Percentiles rank a stretch among this genome's conserved stretches.
Evolutionary conservation across 805 yeast species (phyloP).

Genomic region (Wickerhamiella slavikovae): DNA sequence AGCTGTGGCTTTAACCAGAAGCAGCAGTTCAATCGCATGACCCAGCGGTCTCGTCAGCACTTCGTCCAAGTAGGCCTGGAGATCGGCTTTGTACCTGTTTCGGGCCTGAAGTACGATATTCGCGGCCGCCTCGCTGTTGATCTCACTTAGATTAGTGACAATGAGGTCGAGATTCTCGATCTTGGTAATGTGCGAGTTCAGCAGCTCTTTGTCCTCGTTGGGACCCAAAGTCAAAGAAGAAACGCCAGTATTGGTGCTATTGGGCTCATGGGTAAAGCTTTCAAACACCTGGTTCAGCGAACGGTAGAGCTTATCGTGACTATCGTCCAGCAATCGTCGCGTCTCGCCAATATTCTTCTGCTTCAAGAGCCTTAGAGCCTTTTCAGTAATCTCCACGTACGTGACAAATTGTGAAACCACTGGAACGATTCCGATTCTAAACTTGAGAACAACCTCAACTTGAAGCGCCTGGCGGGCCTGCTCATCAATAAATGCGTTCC

Average conservation of each 20-base stretch:
- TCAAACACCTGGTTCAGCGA: constrained; percentile 12
- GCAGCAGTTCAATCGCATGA: constrained; percentile 42
- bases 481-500: constrained; percentile 39
- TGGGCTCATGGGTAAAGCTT: constrained; percentile 1
- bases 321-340: constrained; percentile 6
- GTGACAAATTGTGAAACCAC: constrained; percentile 28
- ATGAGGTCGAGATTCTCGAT: constrained; percentile 35
- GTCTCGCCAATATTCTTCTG: constrained; percentile 1
- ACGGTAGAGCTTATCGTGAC: constrained; percentile 10
- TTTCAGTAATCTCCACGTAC: constrained; percentile 10
- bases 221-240: constrained; percentile 4
- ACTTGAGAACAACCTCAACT: constrained; percentile 18
- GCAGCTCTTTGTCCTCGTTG: constrained; percentile 18
- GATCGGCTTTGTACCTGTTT: constrained; percentile 16
- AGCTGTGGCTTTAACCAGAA: constrained; percentile 26
- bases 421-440: constrained; percentile 23
- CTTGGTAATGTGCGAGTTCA: constrained; percentile 26
- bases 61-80: constrained; percentile 24
- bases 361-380: background rate
- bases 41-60: constrained; percentile 39
- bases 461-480: constrained; percentile 29
- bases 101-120: constrained; percentile 14
- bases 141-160: constrained; percentile 14
- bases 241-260: background rate
- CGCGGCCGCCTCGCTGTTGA: constrained; percentile 7